A percentile compares a stretch with the other conserved stretches of the same genome.
Evolutionary conservation across 2,329 filamentous ascomycete genomes (phyloP).

Genomic region (Sporothrix phasma): DNA sequence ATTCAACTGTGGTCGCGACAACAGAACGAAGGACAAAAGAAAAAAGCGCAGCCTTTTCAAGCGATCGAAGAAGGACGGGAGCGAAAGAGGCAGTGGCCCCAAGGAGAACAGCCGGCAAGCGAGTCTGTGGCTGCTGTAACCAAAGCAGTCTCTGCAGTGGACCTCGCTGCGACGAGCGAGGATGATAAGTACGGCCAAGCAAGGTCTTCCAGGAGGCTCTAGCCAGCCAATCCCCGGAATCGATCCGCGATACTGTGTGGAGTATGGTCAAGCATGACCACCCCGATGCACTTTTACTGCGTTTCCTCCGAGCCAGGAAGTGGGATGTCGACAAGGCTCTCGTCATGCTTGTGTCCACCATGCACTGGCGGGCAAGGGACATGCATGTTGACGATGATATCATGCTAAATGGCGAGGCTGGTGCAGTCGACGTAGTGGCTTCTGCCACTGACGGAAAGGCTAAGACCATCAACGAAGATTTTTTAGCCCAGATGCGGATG

Average conservation of each 20-base stretch:
- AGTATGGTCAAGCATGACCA: constrained; percentile 91
- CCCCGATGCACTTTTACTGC: constrained; percentile 72
- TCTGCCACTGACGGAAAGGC: constrained; percentile 40
- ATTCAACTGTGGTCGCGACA: constrained; percentile 21
- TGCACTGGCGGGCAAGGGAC: constrained; percentile 79
- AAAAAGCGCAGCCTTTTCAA: constrained; percentile 42
- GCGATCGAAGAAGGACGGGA: constrained; percentile 35
- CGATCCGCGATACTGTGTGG: constrained; percentile 77
- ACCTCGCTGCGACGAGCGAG: constrained; percentile 29
- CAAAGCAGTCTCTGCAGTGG: neutral
- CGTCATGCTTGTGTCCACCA: constrained; percentile 87
- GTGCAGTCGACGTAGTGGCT: constrained; percentile 52
- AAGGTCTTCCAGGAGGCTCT: constrained; percentile 80
- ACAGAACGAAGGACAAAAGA: constrained; percentile 56
- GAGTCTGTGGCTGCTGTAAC: constrained; percentile 8
- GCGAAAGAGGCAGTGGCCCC: constrained; percentile 25
- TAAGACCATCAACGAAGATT: constrained; percentile 64
- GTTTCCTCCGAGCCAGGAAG: constrained; percentile 81
- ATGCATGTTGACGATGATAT: constrained; percentile 87
- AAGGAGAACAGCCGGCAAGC: neutral
- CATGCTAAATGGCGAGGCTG: constrained; percentile 64
- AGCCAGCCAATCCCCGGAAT: constrained; percentile 64
- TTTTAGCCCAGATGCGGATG: constrained; percentile 72
- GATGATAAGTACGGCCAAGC: constrained; percentile 92
- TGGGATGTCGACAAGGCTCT: constrained; percentile 93